These are phyloP conservation scores for Starmerella stigmatis DNA, from an alignment of 805 yeast genomes.

Conservation along the genomic window DNA sequence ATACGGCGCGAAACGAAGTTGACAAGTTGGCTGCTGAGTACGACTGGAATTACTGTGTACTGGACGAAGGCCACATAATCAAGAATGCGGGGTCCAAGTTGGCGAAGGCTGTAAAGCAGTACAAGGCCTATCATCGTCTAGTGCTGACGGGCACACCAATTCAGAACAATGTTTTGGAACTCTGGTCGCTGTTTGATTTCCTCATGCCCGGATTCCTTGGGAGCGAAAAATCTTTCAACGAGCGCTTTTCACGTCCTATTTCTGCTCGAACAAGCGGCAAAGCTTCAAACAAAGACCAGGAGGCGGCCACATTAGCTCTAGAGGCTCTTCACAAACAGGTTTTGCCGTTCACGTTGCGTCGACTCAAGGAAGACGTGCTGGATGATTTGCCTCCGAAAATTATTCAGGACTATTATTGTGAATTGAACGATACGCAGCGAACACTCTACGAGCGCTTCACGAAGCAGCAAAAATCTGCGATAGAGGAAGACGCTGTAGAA, in stretches of 20 bases:
- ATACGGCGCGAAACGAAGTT: conserved; percentile 87
- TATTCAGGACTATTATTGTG: conserved; percentile 96
- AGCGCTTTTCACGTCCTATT: conserved; percentile 94
- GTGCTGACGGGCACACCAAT: conserved; percentile 95
- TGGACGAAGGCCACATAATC: conserved; percentile 96
- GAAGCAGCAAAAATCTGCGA: conserved; percentile 64
- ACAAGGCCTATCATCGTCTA: conserved; percentile 79
- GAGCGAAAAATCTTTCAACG: conserved; percentile 85
- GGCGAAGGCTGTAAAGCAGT: conserved; percentile 73
- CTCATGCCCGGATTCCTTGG: conserved; percentile 98
- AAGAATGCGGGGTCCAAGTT: conserved; percentile 83
- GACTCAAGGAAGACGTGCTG: conserved; percentile 90
- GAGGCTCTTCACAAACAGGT: conserved; percentile 96
- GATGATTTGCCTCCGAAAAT: conserved; percentile 96
- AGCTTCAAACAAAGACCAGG: conserved; percentile 79
- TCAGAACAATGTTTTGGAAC: conserved; percentile 89
- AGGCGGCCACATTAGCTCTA: conserved; percentile 89
- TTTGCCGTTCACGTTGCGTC: conserved; percentile 87
- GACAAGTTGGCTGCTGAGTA: conserved; percentile 42
- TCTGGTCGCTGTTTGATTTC: conserved; percentile 96
- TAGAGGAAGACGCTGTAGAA: conserved; percentile 27
- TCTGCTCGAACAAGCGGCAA: conserved; percentile 87
- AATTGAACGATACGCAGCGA: conserved; percentile 80
- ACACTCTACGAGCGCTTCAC: conserved; percentile 83
- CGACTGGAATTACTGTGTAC: conserved; percentile 84